Base-by-base conservation (phyloP, 169 alveolate species). In the Plasmodium fragile region DNA sequence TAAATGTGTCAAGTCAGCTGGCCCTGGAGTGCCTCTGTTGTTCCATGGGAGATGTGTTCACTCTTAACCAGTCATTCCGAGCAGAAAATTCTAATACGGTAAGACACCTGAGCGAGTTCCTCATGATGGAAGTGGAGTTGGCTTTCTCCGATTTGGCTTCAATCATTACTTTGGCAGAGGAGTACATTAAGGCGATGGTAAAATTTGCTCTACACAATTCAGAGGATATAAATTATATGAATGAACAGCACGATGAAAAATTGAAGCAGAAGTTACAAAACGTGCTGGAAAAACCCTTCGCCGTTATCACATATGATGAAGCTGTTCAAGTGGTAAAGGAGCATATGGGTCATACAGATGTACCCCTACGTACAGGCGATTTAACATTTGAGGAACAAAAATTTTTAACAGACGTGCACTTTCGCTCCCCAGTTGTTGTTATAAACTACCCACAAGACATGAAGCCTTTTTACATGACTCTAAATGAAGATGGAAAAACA, bases 41-140 rank as follows among this genome's bases (percentile, higher is more conserved):
- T 81, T 97, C 99, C 6, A 93, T 99, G 89, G 96, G 99, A 39
- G 99, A 98, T 89, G 99, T 98, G 16, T 98, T 99, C 96, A 98
- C 98, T 18, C 97, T 99, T 92, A 99, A 99, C 0, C 99, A 99
- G 8, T 98, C 99, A 6, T 99, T 99, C 96, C 95, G 99, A 95
- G 99, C 99, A 3, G 99, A 99, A 95, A 98, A 98, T 91, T 98
- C 99, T 3, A 98, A 98, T 95, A 99, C 99, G 0, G 92, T 98
- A 18, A 97, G 99, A 83, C 99, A 99, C 96, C 95, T 98, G 72
- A 99, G 99, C 34, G 99, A 99, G 95, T 99, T 99, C 96, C 99
- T 99, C 99, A 99, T 99, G 99, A 97, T 99, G 80, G 99, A 99
- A 94, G 99, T 99, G 3, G 99, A 99, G 96, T 91, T 96, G 69